phyloP scores from a whole-genome alignment of 495 filamentous ascomycete genomes.

The Sporormia fimetaria region DNA sequence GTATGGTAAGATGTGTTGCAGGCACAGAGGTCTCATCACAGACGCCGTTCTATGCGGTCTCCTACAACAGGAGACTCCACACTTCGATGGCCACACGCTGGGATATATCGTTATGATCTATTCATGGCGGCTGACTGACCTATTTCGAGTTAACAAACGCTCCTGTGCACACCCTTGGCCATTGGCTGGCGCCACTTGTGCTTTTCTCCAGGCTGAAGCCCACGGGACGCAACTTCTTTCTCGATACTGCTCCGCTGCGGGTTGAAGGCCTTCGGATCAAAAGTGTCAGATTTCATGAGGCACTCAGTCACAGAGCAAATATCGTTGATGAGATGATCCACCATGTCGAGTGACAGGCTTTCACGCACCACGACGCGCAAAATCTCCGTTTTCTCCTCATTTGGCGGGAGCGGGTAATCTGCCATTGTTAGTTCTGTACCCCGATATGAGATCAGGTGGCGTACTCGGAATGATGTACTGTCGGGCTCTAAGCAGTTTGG shows the following conservation, averaged over 20 bases:
- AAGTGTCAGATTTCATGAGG: slow-evolving; percentile 42
- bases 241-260: slow-evolving; percentile 31
- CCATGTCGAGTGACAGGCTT: slow-evolving; percentile 55
- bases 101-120: too few species aligned
- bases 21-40: too few species aligned
- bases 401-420: slow-evolving; percentile 59
- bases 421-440: slow-evolving; percentile 7
- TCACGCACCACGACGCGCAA: slow-evolving; percentile 58
- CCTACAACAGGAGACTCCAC: too few species aligned
- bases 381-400: slow-evolving; percentile 53
- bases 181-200: slow-evolving; percentile 37
- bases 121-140: too few species aligned
- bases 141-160: slow-evolving; percentile 49
- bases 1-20: too few species aligned
- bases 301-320: slow-evolving; percentile 46
- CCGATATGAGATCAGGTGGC: slow-evolving; percentile 11
- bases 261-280: slow-evolving; percentile 34
- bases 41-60: too few species aligned
- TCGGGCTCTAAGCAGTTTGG: slow-evolving; percentile 51
- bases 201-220: slow-evolving; percentile 28
- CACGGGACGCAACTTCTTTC: slow-evolving; percentile 32
- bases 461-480: slow-evolving; percentile 65
- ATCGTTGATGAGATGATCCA: slow-evolving; percentile 51
- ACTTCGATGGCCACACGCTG: too few species aligned
- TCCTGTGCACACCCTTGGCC: slow-evolving; percentile 48